phyloP scores from a whole-genome alignment of 2,329 filamentous ascomycete genomes.

The Epichloe elymi region DNA sequence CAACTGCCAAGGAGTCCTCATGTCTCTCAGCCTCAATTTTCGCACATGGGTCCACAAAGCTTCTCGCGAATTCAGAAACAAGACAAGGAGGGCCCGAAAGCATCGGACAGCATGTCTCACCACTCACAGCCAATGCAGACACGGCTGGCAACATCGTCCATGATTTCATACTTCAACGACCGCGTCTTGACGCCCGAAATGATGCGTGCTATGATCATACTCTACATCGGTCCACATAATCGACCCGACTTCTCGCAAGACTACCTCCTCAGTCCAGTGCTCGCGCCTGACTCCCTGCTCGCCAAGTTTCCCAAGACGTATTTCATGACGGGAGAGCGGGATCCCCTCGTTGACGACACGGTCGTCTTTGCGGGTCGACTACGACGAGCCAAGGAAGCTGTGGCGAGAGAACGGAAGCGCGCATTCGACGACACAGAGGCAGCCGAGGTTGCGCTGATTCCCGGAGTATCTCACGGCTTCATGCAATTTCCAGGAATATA shows the following conservation, averaged over 20 bases:
- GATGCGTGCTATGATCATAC: constrained; percentile 98
- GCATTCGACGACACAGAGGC: constrained; percentile 27
- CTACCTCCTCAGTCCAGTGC: constrained; percentile 77
- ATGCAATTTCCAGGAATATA: constrained; percentile 82
- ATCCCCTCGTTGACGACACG: constrained; percentile 92
- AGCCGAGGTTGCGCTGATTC: constrained; percentile 68
- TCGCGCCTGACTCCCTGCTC: constrained; percentile 75
- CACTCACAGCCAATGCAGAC: constrained; percentile 55
- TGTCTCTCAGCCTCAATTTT: constrained; percentile 29
- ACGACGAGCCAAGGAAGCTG: constrained; percentile 59
- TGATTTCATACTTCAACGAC: constrained; percentile 97
- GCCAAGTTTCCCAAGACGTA: constrained; percentile 87
- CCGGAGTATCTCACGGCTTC: constrained; percentile 87
- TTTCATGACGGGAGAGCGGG: constrained; percentile 86
- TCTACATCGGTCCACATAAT: constrained; percentile 90
- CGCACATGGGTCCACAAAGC: constrained; percentile 30
- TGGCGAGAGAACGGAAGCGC: constrained; percentile 10
- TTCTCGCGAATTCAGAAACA: constrained; percentile 11
- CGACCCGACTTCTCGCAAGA: constrained; percentile 87
- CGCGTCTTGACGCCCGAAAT: constrained; percentile 90
- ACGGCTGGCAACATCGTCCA: constrained; percentile 85
- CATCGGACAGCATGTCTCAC: constrained; percentile 28
- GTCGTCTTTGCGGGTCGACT: constrained; percentile 88
- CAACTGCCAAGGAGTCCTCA: constrained; percentile 21
- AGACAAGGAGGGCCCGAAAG: constrained; percentile 6